A percentile compares a stretch with the other conserved stretches of the same genome.
These are phyloP conservation scores for Zasmidium citrigriseum DNA, from an alignment of 2,329 filamentous ascomycete species.

Conservation along the genomic window DNA sequence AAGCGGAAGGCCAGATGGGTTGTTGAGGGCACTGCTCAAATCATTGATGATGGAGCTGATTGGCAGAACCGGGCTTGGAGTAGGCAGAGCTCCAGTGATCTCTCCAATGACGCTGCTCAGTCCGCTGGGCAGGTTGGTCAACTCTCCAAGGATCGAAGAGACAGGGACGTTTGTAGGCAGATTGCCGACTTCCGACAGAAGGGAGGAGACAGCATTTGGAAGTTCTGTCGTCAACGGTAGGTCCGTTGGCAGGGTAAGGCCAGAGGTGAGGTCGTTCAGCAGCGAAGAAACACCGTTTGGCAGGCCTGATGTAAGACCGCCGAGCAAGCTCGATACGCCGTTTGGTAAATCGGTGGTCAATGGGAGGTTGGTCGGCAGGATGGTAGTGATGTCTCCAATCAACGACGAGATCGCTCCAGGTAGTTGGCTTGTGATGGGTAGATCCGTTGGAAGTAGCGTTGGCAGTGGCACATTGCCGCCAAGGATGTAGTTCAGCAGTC, in stretches of 20 bases:
- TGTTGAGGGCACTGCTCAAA: not conserved
- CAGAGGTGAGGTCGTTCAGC: not conserved
- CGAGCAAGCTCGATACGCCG: not conserved
- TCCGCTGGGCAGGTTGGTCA: not conserved
- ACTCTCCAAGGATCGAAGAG: not conserved
- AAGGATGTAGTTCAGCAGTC: slow-evolving; percentile 23
- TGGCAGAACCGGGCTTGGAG: not conserved
- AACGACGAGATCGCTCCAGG: not conserved
- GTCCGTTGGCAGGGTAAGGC: not conserved
- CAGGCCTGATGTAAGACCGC: not conserved
- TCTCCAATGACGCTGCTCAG: too few species aligned
- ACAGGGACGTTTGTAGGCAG: not conserved
- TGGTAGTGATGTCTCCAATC: not conserved
- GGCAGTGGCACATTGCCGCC: slow-evolving; percentile 10
- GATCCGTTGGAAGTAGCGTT: not conserved
- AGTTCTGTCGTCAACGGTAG: slow-evolving; percentile 4
- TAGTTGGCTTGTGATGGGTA: not conserved
- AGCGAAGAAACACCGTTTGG: not conserved
- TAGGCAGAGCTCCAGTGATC: not conserved
- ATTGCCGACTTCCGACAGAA: not conserved
- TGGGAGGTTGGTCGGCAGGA: not conserved
- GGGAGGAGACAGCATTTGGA: slow-evolving; percentile 1
- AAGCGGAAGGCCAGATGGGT: not conserved
- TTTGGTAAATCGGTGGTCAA: not conserved
- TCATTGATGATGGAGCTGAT: too few species aligned